Evolutionary conservation across 805 yeast species (phyloP), one percentile per base, ranked within the genome.

Genomic region (Kluyveromyces siamensis): DNA sequence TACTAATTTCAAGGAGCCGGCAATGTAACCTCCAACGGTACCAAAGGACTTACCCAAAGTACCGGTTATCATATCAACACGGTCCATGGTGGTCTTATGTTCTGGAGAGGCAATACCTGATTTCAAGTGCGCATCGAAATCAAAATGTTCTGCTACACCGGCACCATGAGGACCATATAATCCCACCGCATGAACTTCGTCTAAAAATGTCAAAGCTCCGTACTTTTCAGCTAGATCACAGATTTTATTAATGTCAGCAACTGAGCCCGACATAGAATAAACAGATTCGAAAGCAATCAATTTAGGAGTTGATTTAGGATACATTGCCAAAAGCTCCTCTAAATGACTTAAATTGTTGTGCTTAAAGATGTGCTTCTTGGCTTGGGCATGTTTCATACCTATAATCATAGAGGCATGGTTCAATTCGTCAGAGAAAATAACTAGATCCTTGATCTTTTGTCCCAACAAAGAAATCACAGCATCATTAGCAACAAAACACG

Each of bases 81-180:
- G 81, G 67, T 84, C 90, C 87, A 84, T 79, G 36, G 85, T 84
- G 9, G 95, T 81, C 49, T 72, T 68, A 41, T 56, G 58, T 44
- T 70, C 68, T 55, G 80, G 77, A 16, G 79, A 71, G 13, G 75
- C 75, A 56, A 80, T 71, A 55, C 93, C 93, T 14, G 81, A 67
- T 50, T 72, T 65, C 62, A 87, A 79, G 65, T 91, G 95, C 48
- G 82, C 81, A 43, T 87, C 87, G 59, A 89, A 93, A 70, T 93
- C 87, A 60, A 85, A 74, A 67, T 93, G 99, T 70, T 93, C 99
- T 44, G 98, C 96, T 48, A 93, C 98, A 72, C 99, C 99, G 35
- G 96, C 99, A 64, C 99, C 99, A 61, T 87, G 96, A 51, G 99
- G 98, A 60, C 99, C 99, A 65, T 93, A 93, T 83, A 93, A 79